Percentiles rank a stretch among this genome's conserved stretches.
phyloP scores from a whole-genome alignment of 2,329 filamentous ascomycete species.

The Pseudogymnoascus sp. region DNA sequence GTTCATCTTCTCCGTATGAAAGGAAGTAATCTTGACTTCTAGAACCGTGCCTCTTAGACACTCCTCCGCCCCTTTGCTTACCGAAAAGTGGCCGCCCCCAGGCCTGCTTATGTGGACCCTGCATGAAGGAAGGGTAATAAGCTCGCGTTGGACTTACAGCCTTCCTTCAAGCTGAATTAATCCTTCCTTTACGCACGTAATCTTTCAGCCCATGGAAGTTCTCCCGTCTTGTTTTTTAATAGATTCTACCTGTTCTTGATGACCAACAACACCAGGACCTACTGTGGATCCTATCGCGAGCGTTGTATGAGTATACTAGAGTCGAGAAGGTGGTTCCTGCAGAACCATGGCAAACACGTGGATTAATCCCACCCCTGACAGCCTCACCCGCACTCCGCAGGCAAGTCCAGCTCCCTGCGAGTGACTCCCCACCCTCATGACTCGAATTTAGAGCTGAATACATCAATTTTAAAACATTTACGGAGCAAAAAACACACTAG shows the following conservation, averaged over 20 bases:
- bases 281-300: background rate
- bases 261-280: background rate
- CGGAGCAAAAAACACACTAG: background rate
- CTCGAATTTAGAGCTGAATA: no score
- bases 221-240: background rate
- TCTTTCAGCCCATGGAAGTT: background rate
- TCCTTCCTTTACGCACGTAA: background rate
- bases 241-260: background rate
- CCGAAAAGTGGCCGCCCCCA: background rate
- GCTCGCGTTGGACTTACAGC: no score
- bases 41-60: background rate
- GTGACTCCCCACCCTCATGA: no score
- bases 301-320: background rate
- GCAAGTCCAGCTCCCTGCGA: background rate
- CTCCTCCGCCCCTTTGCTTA: background rate
- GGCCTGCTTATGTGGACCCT: background rate
- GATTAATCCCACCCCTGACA: background rate
- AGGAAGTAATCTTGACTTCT: background rate
- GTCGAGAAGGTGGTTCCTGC: background rate
- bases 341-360: background rate
- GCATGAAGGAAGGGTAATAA: background rate
- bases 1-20: background rate
- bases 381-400: background rate
- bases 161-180: background rate
- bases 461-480: no score